phyloP scores from a whole-genome alignment of 73 alveolate genomes.

The Diophrys sp. region DNA sequence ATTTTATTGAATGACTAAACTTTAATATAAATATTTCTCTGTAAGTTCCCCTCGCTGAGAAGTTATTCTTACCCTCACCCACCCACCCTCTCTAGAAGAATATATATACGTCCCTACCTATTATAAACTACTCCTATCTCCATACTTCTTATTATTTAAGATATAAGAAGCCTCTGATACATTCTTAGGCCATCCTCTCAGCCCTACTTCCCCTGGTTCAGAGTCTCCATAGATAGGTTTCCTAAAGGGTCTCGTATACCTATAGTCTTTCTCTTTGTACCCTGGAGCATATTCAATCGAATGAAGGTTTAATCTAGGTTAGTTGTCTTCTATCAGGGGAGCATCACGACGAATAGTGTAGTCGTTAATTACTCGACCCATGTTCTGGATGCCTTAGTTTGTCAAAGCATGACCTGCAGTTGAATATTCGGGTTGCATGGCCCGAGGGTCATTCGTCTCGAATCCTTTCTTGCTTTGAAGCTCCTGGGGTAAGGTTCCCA shows the following conservation, averaged over 20 bases:
- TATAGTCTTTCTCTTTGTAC: slow-evolving; percentile 6
- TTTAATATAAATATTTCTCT: too few species aligned
- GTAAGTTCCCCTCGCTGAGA: slow-evolving; percentile 22
- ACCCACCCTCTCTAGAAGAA: slow-evolving; percentile 10
- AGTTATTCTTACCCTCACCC: slow-evolving; percentile 15
- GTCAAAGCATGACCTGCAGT: slow-evolving; percentile 1
- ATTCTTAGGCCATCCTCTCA: slow-evolving; percentile 3
- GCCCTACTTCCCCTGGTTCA: not conserved
- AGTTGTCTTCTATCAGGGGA: not conserved
- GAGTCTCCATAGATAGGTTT: not conserved
- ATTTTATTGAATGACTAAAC: not conserved
- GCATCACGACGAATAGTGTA: slow-evolving; percentile 8
- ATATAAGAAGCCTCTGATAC: not conserved
- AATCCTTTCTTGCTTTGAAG: not conserved
- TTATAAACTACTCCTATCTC: slow-evolving; percentile 3
- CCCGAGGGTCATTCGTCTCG: not conserved
- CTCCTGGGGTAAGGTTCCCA: not conserved
- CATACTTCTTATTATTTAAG: not conserved
- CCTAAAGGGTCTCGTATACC: not conserved
- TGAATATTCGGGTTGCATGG: not conserved
- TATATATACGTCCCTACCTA: slow-evolving; percentile 6
- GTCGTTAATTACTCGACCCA: slow-evolving; percentile 9
- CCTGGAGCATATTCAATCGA: slow-evolving; percentile 1
- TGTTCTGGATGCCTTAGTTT: not conserved
- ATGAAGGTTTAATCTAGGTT: slow-evolving; percentile 10